Evolutionary conservation across 805 yeast species (phyloP).

Genomic region (Wickerhamiella bombiphila): DNA sequence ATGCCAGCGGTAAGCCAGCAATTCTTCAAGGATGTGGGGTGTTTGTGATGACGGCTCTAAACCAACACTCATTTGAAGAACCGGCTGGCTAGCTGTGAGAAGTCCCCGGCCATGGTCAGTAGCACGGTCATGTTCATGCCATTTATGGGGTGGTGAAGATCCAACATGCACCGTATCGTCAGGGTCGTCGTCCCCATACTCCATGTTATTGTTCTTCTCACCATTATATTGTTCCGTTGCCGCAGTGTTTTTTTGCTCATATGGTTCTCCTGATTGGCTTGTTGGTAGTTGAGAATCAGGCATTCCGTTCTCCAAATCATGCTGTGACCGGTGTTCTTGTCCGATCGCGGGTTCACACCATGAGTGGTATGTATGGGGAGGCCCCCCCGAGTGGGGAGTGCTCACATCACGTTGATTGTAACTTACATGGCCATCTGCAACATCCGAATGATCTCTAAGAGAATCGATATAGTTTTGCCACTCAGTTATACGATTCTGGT

Average conservation of each 20-base stretch:
- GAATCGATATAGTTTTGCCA: neutral
- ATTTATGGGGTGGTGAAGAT: too few relatives aligned
- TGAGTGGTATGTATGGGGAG: neutral
- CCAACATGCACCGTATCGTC: too few relatives aligned
- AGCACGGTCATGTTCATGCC: too few relatives aligned
- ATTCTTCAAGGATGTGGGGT: conserved; percentile 81
- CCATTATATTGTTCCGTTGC: neutral
- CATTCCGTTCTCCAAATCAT: neutral
- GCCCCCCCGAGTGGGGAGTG: neutral
- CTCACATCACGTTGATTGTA: too few relatives aligned
- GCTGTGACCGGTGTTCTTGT: neutral
- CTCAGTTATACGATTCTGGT: neutral
- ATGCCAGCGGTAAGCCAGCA: conserved; percentile 79
- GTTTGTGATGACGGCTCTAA: conserved; percentile 30
- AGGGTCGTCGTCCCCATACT: too few relatives aligned
- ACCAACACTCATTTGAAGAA: neutral
- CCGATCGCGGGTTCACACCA: neutral
- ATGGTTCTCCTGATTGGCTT: neutral
- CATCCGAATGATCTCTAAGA: neutral
- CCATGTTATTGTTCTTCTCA: neutral
- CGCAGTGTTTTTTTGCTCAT: neutral
- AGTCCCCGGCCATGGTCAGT: too few relatives aligned
- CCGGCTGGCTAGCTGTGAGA: neutral
- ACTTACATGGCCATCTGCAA: neutral
- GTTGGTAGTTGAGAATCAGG: neutral